phyloP scores from a whole-genome alignment of 495 filamentous ascomycete genomes.

The Hypoxylon perforatum region DNA sequence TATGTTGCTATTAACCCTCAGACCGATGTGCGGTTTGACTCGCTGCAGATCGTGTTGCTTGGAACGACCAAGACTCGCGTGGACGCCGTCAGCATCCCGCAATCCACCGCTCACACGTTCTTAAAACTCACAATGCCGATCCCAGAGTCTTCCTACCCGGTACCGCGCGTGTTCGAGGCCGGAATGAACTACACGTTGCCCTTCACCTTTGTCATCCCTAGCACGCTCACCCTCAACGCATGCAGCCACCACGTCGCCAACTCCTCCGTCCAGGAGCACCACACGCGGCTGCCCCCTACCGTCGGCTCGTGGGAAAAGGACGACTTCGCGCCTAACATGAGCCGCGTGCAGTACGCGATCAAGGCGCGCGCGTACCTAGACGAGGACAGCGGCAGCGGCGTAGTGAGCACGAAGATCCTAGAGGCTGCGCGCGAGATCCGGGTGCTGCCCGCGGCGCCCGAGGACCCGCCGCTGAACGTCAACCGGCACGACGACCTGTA shows the following conservation, averaged over 20 bases:
- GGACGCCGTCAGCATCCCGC: slow-evolving; percentile 55
- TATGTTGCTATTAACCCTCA: slow-evolving; percentile 66
- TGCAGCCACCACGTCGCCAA: slow-evolving; percentile 61
- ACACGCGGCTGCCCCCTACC: slow-evolving; percentile 83
- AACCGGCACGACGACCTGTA: slow-evolving; percentile 71
- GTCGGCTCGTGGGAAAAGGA: slow-evolving; percentile 80
- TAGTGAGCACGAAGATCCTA: slow-evolving; percentile 52
- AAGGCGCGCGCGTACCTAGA: slow-evolving; percentile 65
- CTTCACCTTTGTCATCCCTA: slow-evolving; percentile 89
- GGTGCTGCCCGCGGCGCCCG: slow-evolving; percentile 77
- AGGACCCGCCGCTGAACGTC: slow-evolving; percentile 80
- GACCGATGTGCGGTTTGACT: slow-evolving; percentile 78
- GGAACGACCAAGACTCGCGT: slow-evolving; percentile 64
- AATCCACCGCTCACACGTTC: slow-evolving; percentile 67
- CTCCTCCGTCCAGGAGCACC: slow-evolving; percentile 72
- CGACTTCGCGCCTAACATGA: slow-evolving; percentile 87
- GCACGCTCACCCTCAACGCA: slow-evolving; percentile 68
- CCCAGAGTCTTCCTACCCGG: slow-evolving; percentile 72
- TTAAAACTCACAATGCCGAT: slow-evolving; percentile 87
- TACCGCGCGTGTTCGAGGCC: slow-evolving; percentile 72
- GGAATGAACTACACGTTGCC: slow-evolving; percentile 77
- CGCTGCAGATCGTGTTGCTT: slow-evolving; percentile 82
- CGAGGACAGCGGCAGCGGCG: slow-evolving; percentile 36
- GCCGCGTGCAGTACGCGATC: slow-evolving; percentile 77
- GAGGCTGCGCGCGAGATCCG: slow-evolving; percentile 70